These are phyloP conservation scores for Benincasa hispida DNA, from an alignment of 306 rosid species.

Conservation along the genomic window DNA sequence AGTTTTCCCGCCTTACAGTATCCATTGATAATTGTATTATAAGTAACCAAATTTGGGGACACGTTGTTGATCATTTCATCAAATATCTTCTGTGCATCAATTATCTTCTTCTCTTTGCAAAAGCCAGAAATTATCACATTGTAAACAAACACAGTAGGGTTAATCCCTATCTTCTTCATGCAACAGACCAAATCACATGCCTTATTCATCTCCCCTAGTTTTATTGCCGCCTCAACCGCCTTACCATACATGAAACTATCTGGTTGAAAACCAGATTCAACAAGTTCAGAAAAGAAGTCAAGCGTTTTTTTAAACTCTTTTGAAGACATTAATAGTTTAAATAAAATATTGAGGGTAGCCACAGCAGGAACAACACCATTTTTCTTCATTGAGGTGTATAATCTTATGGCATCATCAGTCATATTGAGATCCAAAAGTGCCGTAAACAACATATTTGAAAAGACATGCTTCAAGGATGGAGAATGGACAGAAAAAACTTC, in stretches of 20 bases:
- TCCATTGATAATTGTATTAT: slow-evolving; percentile 57
- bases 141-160: slow-evolving; percentile 36
- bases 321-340: slow-evolving; percentile 26
- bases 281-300: slow-evolving; percentile 28
- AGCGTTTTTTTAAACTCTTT: slow-evolving; percentile 26
- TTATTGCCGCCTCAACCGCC: slow-evolving; percentile 50
- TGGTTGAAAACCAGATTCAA: slow-evolving; percentile 35
- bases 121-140: slow-evolving; percentile 42
- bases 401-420: slow-evolving; percentile 23
- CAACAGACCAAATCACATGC: slow-evolving; percentile 22
- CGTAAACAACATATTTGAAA: slow-evolving; percentile 34
- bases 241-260: slow-evolving; percentile 35
- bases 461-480: slow-evolving; percentile 28
- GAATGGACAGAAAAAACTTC: slow-evolving; percentile 24
- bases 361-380: slow-evolving; percentile 35
- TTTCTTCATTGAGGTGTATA: slow-evolving; percentile 38
- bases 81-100: slow-evolving; percentile 50
- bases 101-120: slow-evolving; percentile 34
- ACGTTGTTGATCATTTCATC: slow-evolving; percentile 43
- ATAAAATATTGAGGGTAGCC: slow-evolving; percentile 27
- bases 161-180: slow-evolving; percentile 34
- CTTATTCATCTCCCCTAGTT: slow-evolving; percentile 35
- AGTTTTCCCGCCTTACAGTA: slow-evolving; percentile 51
- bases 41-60: slow-evolving; percentile 39
- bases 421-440: slow-evolving; percentile 34